A percentile compares a stretch with the other conserved stretches of the same genome.
Evolutionary conservation across 352 stramenopile genomes (phyloP).

Genomic region (Globisporangium irregulare): DNA sequence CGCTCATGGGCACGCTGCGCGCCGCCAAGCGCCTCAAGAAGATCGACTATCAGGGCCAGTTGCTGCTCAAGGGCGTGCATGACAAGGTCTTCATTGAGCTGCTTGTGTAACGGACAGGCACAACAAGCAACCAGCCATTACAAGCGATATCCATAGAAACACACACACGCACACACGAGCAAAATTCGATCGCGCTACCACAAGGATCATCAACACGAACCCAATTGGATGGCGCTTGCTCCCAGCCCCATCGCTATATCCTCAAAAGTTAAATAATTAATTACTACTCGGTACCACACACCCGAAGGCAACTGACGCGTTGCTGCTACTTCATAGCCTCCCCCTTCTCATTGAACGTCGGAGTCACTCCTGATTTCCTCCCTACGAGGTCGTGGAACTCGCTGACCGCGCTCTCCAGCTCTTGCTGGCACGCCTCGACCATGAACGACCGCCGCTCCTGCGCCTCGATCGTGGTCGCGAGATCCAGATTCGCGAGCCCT

Average conservation of each 20-base stretch:
- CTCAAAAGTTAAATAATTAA: slow-evolving; percentile 17
- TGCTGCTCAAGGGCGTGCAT: slow-evolving; percentile 80
- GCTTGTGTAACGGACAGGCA: slow-evolving; percentile 25
- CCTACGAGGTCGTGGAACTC: slow-evolving; percentile 56
- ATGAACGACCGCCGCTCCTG: slow-evolving; percentile 53
- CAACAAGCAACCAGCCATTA: background rate
- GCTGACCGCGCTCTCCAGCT: slow-evolving; percentile 49
- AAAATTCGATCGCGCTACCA: background rate
- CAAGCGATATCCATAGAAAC: background rate
- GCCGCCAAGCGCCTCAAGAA: slow-evolving; percentile 71
- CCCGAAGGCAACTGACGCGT: background rate
- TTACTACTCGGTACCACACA: background rate
- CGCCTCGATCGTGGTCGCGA: slow-evolving; percentile 33
- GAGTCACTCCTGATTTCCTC: background rate
- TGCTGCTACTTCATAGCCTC: background rate
- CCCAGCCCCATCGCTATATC: background rate
- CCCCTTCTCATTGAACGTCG: background rate
- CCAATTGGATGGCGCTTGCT: background rate
- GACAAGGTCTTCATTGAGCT: slow-evolving; percentile 79
- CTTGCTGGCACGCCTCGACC: slow-evolving; percentile 58
- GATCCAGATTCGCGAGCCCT: slow-evolving; percentile 26
- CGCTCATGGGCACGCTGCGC: slow-evolving; percentile 81
- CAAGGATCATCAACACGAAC: background rate
- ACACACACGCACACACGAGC: background rate
- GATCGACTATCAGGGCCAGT: slow-evolving; percentile 76